phyloP scores from a whole-genome alignment of 202 grass and related monocot genomes.

The Dendrocalamus latiflorus region DNA sequence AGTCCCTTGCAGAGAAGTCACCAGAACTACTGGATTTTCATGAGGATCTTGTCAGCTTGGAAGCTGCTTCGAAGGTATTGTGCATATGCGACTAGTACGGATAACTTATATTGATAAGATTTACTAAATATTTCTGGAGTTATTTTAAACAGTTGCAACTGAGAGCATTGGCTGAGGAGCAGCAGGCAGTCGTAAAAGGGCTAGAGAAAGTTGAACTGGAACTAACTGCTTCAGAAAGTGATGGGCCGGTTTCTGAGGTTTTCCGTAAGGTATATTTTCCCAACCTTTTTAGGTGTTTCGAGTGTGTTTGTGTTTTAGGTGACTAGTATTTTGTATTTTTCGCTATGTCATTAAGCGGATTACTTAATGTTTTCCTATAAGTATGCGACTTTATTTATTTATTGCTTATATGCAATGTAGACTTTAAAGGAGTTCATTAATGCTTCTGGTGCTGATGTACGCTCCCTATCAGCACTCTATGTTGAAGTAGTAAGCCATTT shows the following conservation, averaged over 20 bases:
- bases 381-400: neutral
- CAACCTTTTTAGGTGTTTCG: neutral
- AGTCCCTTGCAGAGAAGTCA: conserved; percentile 84
- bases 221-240: conserved; percentile 73
- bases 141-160: conserved; percentile 79
- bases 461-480: conserved; percentile 65
- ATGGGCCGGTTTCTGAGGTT: conserved; percentile 76
- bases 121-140: conserved; percentile 23
- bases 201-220: conserved; percentile 80
- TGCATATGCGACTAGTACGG: conserved; percentile 18
- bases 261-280: conserved; percentile 58
- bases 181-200: conserved; percentile 79
- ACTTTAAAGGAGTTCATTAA: conserved; percentile 84
- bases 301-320: neutral
- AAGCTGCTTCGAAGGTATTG: conserved; percentile 85
- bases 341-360: neutral
- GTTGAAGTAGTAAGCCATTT: conserved; percentile 69
- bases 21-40: conserved; percentile 75
- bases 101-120: conserved; percentile 11
- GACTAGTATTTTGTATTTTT: conserved; percentile 5
- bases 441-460: conserved; percentile 67
- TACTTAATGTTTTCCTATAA: neutral
- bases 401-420: conserved; percentile 46
- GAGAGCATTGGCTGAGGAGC: conserved; percentile 76
- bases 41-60: conserved; percentile 74